A percentile compares a stretch with the other conserved stretches of the same genome.
Conservation (phyloP, 2,329 filamentous ascomycete genomes). For the Cercospora janseana region DNA sequence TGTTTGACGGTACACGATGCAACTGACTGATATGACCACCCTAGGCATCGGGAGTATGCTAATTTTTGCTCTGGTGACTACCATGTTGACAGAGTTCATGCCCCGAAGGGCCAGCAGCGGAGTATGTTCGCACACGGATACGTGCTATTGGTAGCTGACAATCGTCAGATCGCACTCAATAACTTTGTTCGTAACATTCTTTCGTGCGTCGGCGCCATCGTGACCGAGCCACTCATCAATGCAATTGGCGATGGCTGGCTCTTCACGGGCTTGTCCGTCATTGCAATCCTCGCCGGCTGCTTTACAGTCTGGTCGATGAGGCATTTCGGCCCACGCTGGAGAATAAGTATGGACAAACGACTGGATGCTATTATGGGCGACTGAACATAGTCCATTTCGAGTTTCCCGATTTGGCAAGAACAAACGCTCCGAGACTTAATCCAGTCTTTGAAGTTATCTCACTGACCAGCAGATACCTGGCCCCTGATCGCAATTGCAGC, state of each 20-base stretch:
- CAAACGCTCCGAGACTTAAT: no score
- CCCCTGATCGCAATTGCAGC: background rate
- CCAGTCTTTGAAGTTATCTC: no score
- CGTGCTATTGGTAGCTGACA: background rate
- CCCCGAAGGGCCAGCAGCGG: conserved; percentile 67
- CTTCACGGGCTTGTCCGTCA: conserved; percentile 56
- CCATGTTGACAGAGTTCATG: conserved; percentile 84
- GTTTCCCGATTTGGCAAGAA: no score
- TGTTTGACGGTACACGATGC: background rate
- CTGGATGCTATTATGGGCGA: conserved; percentile 27
- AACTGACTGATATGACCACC: background rate
- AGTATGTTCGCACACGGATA: conserved; percentile 1
- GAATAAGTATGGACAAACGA: conserved; percentile 34
- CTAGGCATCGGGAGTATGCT: conserved; percentile 64
- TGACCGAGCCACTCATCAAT: conserved; percentile 67
- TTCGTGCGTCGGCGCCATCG: conserved; percentile 66
- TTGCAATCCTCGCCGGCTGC: conserved; percentile 31
- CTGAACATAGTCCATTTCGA: no score
- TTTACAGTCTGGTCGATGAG: conserved; percentile 38
- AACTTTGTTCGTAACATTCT: conserved; percentile 80
- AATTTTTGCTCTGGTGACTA: conserved; percentile 69
- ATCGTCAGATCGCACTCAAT: conserved; percentile 64
- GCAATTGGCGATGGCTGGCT: conserved; percentile 75
- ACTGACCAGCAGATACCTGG: no score
- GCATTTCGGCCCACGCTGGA: conserved; percentile 36